Evolutionary conservation across 495 filamentous ascomycete species (phyloP), one percentile per base, ranked within the genome.

Genomic region (Talaromyces liani): DNA sequence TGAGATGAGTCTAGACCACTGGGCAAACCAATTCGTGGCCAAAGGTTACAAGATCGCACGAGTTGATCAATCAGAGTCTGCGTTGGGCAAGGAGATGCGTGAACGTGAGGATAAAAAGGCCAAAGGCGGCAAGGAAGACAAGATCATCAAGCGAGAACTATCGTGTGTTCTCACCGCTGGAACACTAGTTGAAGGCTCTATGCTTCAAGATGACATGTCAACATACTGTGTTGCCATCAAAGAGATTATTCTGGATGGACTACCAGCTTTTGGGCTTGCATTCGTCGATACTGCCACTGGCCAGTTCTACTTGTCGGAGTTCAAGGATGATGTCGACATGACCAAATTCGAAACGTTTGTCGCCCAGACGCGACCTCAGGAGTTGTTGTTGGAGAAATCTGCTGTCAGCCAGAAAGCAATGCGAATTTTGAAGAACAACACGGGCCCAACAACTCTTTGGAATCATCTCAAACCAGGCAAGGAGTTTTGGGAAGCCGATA

Each of bases 311-410:
- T 69, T 99, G 62, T 89, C 92, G 16, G 87, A 96, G 60, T 97
- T 97, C 65, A 80, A 89, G 7, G 95, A 99, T 70, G 95, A 98
- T 75, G 84, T 87, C 7, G 93, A 97, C 65, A 84, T 97, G 72
- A 99, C 95, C 56, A 97, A 93, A 69, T 98, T 99, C 69, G 95
- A 99, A 79, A 99, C 95, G 0, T 91, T 98, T 60, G 87, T 99
- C 20, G 95, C 95, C 33, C 95, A 99, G 69, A 96, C 87, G 24
- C 85, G 89, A 16, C 95, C 95, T 2, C 89, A 89, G 27, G 95
- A 99, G 72, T 69, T 99, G 60, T 75, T 99, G 16, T 78, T 99
- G 2, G 95, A 99, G 72, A 98, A 97, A 75, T 88, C 87, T 8
- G 86, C 80, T 58, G 80, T 97, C 45, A 96, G 93, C 0, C 85